phyloP scores from a whole-genome alignment of 148 eudicot genomes.

The Nepenthes gracilis region DNA sequence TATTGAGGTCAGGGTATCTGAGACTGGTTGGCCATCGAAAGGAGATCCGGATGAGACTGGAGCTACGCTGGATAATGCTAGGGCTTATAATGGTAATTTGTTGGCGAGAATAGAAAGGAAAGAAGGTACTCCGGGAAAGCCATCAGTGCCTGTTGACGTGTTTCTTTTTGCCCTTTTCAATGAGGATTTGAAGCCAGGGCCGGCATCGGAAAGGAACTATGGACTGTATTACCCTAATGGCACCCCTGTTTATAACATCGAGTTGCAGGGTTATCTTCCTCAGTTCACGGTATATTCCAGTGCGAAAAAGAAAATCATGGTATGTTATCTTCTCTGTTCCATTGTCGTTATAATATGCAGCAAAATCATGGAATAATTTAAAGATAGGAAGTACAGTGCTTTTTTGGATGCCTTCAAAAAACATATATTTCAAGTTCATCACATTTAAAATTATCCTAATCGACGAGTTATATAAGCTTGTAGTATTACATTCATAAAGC shows the following conservation, averaged over 20 bases:
- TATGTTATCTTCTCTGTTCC: neutral
- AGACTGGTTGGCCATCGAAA: constrained; percentile 92
- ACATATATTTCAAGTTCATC: no score
- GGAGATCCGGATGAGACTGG: constrained; percentile 69
- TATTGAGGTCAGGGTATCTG: constrained; percentile 50
- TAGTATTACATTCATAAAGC: no score
- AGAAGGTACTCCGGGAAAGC: constrained; percentile 71
- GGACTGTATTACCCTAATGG: constrained; percentile 77
- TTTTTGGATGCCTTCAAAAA: no score
- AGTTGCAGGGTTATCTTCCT: constrained; percentile 60
- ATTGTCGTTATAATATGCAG: neutral
- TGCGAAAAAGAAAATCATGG: constrained; percentile 12
- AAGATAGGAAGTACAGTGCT: no score
- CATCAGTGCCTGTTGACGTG: constrained; percentile 51
- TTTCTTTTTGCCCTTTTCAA: constrained; percentile 83
- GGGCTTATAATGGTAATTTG: constrained; percentile 67
- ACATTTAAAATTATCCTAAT: no score
- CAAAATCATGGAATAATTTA: no score
- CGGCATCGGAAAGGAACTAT: constrained; percentile 75
- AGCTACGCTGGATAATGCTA: constrained; percentile 65
- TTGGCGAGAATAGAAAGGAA: constrained; percentile 31
- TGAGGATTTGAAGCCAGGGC: constrained; percentile 83
- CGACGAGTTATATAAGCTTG: no score
- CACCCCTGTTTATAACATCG: constrained; percentile 59
- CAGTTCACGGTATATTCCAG: constrained; percentile 18